phyloP scores from a whole-genome alignment of 1,139 yeast genomes.

The Lodderomyces theae region DNA sequence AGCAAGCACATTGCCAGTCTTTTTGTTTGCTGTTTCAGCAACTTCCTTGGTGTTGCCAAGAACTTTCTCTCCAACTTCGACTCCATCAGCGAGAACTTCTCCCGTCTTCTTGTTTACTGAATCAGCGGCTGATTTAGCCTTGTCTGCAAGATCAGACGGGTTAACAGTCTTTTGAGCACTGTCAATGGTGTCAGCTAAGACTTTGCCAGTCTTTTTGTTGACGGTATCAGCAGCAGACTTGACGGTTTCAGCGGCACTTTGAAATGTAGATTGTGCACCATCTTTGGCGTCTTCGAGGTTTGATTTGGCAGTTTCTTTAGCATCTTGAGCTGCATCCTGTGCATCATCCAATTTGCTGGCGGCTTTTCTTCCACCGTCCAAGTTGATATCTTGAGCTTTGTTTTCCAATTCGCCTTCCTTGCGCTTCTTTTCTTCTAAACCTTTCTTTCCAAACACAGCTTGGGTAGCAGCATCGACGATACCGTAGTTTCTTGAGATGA shows the following conservation, averaged over 20 bases:
- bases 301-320: neutral
- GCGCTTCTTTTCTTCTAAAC: slow-evolving; percentile 9
- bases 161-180: slow-evolving; percentile 23
- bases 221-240: neutral
- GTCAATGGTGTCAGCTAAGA: slow-evolving; percentile 27
- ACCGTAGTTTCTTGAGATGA: slow-evolving; percentile 8
- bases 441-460: slow-evolving; percentile 11
- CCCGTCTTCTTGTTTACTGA: slow-evolving; percentile 5
- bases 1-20: slow-evolving; percentile 28
- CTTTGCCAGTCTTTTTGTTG: slow-evolving; percentile 14
- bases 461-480: slow-evolving; percentile 10
- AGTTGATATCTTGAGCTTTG: slow-evolving; percentile 8
- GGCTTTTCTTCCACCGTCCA: slow-evolving; percentile 8
- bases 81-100: slow-evolving; percentile 27
- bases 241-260: slow-evolving; percentile 2
- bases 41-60: slow-evolving; percentile 14
- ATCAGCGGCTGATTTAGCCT: slow-evolving; percentile 13
- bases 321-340: slow-evolving; percentile 7
- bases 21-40: slow-evolving; percentile 20
- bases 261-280: neutral
- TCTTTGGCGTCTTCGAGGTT: slow-evolving; percentile 4
- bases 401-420: slow-evolving; percentile 8
- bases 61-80: slow-evolving; percentile 22
- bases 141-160: slow-evolving; percentile 17
- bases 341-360: slow-evolving; percentile 11